Conservation (phyloP, 1,139 yeast genomes). For the Debaryomyces coudertii region DNA sequence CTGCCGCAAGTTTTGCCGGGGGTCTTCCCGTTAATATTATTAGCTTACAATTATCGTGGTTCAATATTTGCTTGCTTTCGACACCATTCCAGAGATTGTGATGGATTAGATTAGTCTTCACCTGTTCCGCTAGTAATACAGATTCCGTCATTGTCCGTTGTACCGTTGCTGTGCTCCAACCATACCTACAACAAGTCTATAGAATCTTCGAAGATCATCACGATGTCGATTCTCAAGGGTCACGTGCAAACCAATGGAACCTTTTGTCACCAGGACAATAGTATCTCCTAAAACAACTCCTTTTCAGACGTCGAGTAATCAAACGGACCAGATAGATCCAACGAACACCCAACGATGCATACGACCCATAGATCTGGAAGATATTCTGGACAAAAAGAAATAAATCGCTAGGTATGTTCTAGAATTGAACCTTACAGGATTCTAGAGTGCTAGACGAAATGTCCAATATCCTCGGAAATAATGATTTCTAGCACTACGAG, state of each 20-base stretch:
- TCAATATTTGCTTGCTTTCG: slow-evolving; percentile 19
- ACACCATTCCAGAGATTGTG: slow-evolving; percentile 59
- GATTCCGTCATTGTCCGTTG: neutral
- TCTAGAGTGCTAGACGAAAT: neutral
- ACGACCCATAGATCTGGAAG: neutral
- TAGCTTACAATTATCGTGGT: neutral
- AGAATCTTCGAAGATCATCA: neutral
- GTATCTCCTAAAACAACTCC: neutral
- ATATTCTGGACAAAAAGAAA: neutral
- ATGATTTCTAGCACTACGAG: neutral
- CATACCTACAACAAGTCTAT: neutral
- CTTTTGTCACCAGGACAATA: neutral
- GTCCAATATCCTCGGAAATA: neutral
- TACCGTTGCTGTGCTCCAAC: neutral
- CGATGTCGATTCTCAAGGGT: neutral
- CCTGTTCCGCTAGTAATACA: slow-evolving; percentile 23
- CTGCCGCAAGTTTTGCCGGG: slow-evolving; percentile 28
- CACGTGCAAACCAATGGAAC: neutral
- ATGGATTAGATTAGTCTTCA: slow-evolving; percentile 50
- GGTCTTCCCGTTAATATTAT: slow-evolving; percentile 34
- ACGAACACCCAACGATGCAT: too few species aligned
- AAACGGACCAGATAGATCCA: neutral
- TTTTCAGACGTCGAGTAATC: neutral
- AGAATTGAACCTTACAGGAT: slow-evolving; percentile 1
- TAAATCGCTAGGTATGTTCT: neutral